A percentile compares a stretch with the other conserved stretches of the same genome.
Evolutionary conservation across 805 yeast species (phyloP).

Genomic region (Starmerella geochares): DNA sequence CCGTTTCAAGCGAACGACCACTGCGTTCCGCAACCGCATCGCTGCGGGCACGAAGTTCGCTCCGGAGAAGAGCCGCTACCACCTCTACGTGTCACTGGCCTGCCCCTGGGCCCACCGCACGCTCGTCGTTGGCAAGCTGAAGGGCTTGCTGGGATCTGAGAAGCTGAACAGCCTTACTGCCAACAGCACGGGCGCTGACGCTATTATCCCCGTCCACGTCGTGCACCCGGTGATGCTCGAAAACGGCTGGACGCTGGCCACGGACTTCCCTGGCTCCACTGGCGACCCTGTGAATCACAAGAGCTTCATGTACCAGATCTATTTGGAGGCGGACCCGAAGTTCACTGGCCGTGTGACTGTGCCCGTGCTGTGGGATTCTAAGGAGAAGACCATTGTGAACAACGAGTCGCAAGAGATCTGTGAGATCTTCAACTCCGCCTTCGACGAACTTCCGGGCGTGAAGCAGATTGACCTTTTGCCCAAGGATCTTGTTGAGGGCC

Average conservation of each 20-base stretch:
- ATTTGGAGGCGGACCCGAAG: conserved; percentile 62
- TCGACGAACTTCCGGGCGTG: conserved; percentile 38
- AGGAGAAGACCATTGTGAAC: conserved; percentile 71
- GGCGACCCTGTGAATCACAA: conserved; percentile 53
- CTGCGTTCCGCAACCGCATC: conserved; percentile 25
- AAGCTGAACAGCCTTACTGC: conserved; percentile 9
- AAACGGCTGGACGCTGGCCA: conserved; percentile 78
- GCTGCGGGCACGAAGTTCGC: conserved; percentile 35
- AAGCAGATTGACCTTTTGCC: conserved; percentile 35
- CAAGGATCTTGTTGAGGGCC: background rate
- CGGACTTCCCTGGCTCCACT: conserved; percentile 41
- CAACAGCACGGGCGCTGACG: conserved; percentile 24
- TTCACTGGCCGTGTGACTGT: conserved; percentile 82
- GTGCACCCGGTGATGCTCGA: conserved; percentile 87
- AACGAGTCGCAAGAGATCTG: conserved; percentile 87
- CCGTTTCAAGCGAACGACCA: conserved; percentile 23
- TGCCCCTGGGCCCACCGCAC: conserved; percentile 97
- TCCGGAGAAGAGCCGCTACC: conserved; percentile 75
- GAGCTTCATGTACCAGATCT: conserved; percentile 56
- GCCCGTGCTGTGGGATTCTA: conserved; percentile 86
- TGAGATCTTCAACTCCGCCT: conserved; percentile 69
- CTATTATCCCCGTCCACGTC: conserved; percentile 46
- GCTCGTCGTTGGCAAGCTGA: conserved; percentile 58
- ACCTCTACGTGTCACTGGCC: conserved; percentile 74
- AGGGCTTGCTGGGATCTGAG: conserved; percentile 42